Conservation (phyloP, 108 stramenopile species). For the Nitzschia putrida region DNA sequence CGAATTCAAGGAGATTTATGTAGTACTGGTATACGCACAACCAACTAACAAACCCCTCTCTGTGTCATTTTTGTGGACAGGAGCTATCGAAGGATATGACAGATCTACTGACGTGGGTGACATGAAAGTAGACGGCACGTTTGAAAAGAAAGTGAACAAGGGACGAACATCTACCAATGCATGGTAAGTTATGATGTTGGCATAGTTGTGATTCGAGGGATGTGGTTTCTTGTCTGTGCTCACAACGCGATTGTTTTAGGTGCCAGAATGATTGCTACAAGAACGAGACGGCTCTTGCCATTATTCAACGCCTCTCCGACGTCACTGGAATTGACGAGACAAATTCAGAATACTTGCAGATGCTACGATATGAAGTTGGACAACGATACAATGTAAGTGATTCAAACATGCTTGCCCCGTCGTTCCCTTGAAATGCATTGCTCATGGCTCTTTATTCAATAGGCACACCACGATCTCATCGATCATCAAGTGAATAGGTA, state of each 20-base stretch:
- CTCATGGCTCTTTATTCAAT: neutral
- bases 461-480: conserved; percentile 48
- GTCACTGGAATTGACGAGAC: conserved; percentile 38
- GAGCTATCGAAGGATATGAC: conserved; percentile 56
- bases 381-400: conserved; percentile 28
- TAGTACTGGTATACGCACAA: neutral
- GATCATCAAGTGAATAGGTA: conserved; percentile 29
- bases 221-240: no score
- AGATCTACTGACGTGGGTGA: conserved; percentile 82
- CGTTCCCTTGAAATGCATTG: neutral
- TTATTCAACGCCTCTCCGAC: conserved; percentile 56
- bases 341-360: conserved; percentile 71
- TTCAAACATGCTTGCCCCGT: neutral
- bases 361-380: conserved; percentile 34
- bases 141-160: conserved; percentile 45
- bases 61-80: neutral
- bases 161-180: conserved; percentile 66
- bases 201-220: no score
- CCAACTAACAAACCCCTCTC: neutral
- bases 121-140: conserved; percentile 64
- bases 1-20: neutral
- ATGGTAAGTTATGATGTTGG: conserved; percentile 50
- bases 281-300: conserved; percentile 38
- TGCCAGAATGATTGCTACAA: conserved; percentile 57
- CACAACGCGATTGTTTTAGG: no score